A percentile compares a stretch with the other conserved stretches of the same genome.
phyloP scores from a whole-genome alignment of 768 basidiomycete species.

The Macrocybe gigantea region DNA sequence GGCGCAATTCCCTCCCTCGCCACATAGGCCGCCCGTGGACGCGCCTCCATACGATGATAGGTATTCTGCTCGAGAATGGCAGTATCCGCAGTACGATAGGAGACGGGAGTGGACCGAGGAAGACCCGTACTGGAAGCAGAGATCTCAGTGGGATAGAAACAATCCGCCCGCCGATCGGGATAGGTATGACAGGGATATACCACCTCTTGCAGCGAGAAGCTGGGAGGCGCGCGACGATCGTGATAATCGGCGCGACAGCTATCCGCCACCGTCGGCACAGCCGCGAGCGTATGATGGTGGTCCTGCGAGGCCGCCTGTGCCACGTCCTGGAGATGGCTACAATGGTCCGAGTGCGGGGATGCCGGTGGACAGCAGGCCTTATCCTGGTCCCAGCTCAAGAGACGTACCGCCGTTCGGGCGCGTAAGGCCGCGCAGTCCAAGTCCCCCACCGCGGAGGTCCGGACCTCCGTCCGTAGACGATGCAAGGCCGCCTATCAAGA shows the following conservation, averaged over 20 bases:
- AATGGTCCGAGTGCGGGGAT: neutral
- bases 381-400: constrained; percentile 10
- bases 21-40: constrained; percentile 20
- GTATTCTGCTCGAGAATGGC: constrained; percentile 21
- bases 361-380: constrained; percentile 11
- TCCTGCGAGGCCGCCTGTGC: neutral
- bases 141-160: constrained; percentile 28
- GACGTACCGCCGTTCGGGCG: constrained; percentile 26
- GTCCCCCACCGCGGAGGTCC: constrained; percentile 27
- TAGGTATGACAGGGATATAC: constrained; percentile 30
- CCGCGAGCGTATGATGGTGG: neutral
- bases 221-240: constrained; percentile 42
- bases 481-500: constrained; percentile 37
- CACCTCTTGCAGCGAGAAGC: constrained; percentile 20
- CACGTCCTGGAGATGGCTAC: neutral
- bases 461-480: constrained; percentile 28
- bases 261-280: constrained; percentile 11
- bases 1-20: constrained; percentile 22
- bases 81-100: constrained; percentile 19
- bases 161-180: constrained; percentile 23
- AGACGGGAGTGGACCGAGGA: constrained; percentile 30
- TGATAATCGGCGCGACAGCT: constrained; percentile 20
- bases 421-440: constrained; percentile 41
- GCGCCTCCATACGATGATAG: constrained; percentile 25
- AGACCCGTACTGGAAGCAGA: constrained; percentile 29